Conservation (phyloP, 768 basidiomycete species). For the Neoboletus magnificus region DNA sequence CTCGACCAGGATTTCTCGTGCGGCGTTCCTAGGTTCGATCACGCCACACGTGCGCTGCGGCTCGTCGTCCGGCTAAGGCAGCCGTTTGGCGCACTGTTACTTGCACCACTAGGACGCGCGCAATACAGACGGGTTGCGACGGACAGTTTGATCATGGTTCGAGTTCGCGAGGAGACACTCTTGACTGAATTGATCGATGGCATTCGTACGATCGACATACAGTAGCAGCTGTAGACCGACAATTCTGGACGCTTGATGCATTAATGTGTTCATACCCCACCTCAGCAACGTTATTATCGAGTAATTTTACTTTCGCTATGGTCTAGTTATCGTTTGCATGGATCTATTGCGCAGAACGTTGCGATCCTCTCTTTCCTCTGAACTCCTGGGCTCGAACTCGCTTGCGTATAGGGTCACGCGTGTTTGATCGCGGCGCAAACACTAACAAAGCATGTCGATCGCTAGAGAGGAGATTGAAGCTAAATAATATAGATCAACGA, state of each 20-base stretch:
- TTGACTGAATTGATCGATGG: not conserved
- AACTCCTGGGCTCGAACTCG: no score
- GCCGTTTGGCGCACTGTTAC: not conserved
- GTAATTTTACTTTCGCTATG: no score
- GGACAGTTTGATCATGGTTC: not conserved
- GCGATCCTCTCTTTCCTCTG: no score
- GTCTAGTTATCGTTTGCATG: no score
- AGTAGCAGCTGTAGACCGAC: not conserved
- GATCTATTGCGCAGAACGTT: no score
- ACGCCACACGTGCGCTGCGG: not conserved
- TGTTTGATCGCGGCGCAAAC: no score
- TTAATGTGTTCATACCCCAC: not conserved
- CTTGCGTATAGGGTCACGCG: no score
- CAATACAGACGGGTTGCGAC: not conserved
- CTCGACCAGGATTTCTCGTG: not conserved
- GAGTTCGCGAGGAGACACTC: not conserved
- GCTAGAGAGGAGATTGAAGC: no score
- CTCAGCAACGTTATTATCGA: no score
- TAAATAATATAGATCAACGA: no score
- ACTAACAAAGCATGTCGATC: no score
- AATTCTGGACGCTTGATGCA: not conserved
- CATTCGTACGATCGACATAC: not conserved
- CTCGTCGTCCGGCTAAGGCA: not conserved
- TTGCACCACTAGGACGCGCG: not conserved
- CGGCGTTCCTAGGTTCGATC: not conserved